These are phyloP conservation scores for Acanthamoeba healyi DNA, from an alignment of 208 protist genomes.

Conservation along the genomic window DNA sequence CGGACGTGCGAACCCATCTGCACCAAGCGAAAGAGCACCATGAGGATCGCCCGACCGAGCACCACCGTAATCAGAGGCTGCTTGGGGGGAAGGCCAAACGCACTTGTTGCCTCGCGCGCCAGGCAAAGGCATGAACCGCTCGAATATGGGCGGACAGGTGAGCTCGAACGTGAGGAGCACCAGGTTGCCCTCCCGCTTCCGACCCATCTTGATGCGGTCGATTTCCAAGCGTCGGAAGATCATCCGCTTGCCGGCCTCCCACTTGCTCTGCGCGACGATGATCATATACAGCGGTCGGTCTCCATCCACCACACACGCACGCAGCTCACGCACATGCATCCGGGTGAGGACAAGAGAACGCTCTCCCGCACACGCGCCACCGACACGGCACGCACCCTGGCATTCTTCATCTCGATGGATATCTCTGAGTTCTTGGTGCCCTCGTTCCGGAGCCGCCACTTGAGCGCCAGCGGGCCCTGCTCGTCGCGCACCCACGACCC, in stretches of 20 bases:
- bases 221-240: constrained; percentile 17
- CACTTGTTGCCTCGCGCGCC: neutral
- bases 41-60: too few relatives aligned
- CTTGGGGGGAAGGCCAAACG: neutral
- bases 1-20: neutral
- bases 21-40: too few relatives aligned
- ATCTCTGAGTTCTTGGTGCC: constrained; percentile 30
- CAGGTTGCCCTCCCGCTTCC: neutral
- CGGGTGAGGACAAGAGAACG: too few relatives aligned
- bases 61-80: too few relatives aligned
- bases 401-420: constrained; percentile 1
- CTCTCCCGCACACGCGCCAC: too few relatives aligned
- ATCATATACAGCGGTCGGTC: neutral
- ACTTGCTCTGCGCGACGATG: neutral
- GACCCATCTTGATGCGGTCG: neutral
- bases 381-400: neutral
- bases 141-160: neutral
- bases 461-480: neutral
- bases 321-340: too few relatives aligned
- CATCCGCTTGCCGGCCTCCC: neutral
- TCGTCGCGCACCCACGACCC: neutral
- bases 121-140: constrained; percentile 16
- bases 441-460: constrained; percentile 1
- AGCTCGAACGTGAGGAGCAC: neutral
- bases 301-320: neutral